phyloP scores from a whole-genome alignment of 192 early-diverging fungal species.

The Dissophora ornata region DNA sequence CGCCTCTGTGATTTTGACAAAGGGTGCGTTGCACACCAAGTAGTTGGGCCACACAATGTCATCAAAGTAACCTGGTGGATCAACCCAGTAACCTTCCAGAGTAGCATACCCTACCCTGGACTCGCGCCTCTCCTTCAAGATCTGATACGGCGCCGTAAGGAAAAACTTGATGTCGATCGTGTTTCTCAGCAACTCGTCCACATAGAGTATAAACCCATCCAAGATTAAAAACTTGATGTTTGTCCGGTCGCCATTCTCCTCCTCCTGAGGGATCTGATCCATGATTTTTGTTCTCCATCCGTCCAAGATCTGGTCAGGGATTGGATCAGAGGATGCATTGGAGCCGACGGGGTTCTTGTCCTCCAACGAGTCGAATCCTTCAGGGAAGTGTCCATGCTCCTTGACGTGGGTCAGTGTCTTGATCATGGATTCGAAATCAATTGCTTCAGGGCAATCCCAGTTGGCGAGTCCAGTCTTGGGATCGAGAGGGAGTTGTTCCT shows the following conservation, averaged over 20 bases:
- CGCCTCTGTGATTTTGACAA: constrained; percentile 25
- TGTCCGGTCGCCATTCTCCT: no score
- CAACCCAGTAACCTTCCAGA: constrained; percentile 82
- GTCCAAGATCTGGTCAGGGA: constrained; percentile 22
- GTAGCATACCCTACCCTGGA: constrained; percentile 77
- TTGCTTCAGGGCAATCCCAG: constrained; percentile 83
- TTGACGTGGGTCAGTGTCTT: constrained; percentile 40
- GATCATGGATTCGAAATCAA: constrained; percentile 63
- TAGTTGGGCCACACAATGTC: constrained; percentile 83
- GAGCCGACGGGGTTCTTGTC: constrained; percentile 49
- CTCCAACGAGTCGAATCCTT: constrained; percentile 56
- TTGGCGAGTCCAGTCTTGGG: constrained; percentile 65
- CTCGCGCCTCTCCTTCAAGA: constrained; percentile 72
- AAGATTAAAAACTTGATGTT: constrained; percentile 62
- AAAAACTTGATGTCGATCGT: constrained; percentile 66
- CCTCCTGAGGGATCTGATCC: constrained; percentile 1
- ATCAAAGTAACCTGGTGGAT: constrained; percentile 84
- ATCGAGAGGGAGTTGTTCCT: constrained; percentile 74
- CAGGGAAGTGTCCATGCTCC: constrained; percentile 51
- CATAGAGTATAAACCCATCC: constrained; percentile 88
- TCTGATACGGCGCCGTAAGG: constrained; percentile 68
- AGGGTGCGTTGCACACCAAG: constrained; percentile 57
- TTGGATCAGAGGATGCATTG: constrained; percentile 10
- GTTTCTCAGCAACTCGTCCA: constrained; percentile 55
- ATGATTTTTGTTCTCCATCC: constrained; percentile 4